phyloP scores from a whole-genome alignment of 495 filamentous ascomycete genomes.

The Collariella sp. region DNA sequence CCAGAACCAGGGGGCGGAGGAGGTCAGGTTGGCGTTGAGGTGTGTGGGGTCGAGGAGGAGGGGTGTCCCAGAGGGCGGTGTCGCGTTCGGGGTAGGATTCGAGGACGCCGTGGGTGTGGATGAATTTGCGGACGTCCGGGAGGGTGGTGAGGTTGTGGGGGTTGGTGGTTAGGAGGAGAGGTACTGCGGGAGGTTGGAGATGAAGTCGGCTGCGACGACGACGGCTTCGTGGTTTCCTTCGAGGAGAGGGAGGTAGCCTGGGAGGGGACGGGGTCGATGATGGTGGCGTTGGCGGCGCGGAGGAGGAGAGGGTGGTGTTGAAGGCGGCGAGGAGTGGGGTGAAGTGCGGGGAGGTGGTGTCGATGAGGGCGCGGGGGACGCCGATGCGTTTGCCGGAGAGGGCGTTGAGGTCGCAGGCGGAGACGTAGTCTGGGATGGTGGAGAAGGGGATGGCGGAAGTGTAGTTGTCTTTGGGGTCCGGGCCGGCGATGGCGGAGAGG shows the following conservation, averaged over 20 bases:
- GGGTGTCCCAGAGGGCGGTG: constrained; percentile 30
- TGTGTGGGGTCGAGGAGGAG: constrained; percentile 5
- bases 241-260: background rate
- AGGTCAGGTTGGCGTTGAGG: background rate
- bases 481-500: constrained; percentile 52
- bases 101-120: constrained; percentile 9
- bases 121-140: constrained; percentile 27
- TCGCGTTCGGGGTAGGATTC: constrained; percentile 28
- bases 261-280: constrained; percentile 1
- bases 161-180: constrained; percentile 39
- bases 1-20: constrained; percentile 7
- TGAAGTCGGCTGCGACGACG: constrained; percentile 34
- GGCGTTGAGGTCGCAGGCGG: constrained; percentile 42
- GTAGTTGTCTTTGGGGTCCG: constrained; percentile 42
- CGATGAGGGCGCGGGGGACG: constrained; percentile 36
- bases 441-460: constrained; percentile 35
- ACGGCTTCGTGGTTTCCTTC: background rate
- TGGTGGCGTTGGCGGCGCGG: background rate
- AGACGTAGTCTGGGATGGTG: constrained; percentile 37
- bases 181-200: constrained; percentile 36
- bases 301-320: no score
- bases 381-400: constrained; percentile 61
- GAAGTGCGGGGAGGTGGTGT: no score
- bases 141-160: constrained; percentile 38
- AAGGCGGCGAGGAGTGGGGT: no score